These are phyloP conservation scores for Fusarium protoensiforme DNA, from an alignment of 2,329 filamentous ascomycete species.

Conservation along the genomic window DNA sequence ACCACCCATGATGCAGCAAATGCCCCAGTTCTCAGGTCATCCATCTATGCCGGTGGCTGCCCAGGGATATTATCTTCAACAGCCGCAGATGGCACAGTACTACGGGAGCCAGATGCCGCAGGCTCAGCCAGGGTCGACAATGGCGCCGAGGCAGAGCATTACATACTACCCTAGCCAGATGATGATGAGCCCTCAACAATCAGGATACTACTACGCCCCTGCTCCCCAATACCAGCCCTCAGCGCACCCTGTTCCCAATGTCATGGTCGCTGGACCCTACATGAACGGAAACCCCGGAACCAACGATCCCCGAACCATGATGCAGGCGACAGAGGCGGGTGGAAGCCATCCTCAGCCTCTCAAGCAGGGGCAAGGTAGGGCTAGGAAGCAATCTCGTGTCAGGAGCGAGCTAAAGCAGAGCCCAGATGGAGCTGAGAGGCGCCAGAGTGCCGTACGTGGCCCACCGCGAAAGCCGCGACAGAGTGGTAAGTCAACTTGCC, in stretches of 20 bases:
- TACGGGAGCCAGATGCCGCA: slow-evolving; percentile 56
- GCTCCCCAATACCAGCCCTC: slow-evolving; percentile 52
- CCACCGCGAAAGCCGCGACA: slow-evolving; percentile 61
- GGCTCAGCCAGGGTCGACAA: slow-evolving; percentile 48
- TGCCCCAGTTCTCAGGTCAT: slow-evolving; percentile 55
- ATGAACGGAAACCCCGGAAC: slow-evolving; percentile 37
- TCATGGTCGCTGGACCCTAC: slow-evolving; percentile 52
- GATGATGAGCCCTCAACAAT: slow-evolving; percentile 55
- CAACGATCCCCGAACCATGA: slow-evolving; percentile 40
- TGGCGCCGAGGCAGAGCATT: slow-evolving; percentile 53
- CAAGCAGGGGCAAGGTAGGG: slow-evolving; percentile 40
- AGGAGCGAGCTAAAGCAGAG: slow-evolving; percentile 29
- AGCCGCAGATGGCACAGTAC: slow-evolving; percentile 58
- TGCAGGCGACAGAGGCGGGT: slow-evolving; percentile 23
- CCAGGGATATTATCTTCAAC: slow-evolving; percentile 61
- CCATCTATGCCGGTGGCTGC: slow-evolving; percentile 50
- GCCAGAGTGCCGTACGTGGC: slow-evolving; percentile 46
- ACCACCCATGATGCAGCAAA: slow-evolving; percentile 52
- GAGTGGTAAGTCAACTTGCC: slow-evolving; percentile 61
- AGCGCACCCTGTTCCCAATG: slow-evolving; percentile 43
- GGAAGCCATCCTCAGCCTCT: slow-evolving; percentile 9
- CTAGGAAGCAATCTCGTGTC: slow-evolving; percentile 16
- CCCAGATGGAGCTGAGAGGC: slow-evolving; percentile 34
- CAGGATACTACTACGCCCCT: slow-evolving; percentile 59
- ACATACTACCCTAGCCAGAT: slow-evolving; percentile 58